Conservation (phyloP, 306 rosid genomes). For the Dryas alaskensis region DNA sequence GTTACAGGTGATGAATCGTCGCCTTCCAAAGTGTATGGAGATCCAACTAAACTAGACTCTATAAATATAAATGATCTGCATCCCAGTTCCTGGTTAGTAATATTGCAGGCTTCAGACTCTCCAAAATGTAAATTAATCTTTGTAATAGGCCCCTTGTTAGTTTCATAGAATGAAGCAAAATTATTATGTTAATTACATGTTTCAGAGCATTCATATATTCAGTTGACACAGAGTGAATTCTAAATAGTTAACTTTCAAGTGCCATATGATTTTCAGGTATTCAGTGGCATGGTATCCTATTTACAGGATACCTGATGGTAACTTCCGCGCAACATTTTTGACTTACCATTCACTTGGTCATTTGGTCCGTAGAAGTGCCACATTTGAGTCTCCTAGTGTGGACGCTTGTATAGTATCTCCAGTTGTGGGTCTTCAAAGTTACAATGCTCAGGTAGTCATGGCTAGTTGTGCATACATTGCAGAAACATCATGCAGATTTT, state of each 20-base stretch:
- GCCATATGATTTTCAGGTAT: slow-evolving; percentile 59
- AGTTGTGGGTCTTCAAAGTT: slow-evolving; percentile 82
- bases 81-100: slow-evolving; percentile 71
- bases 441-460: slow-evolving; percentile 64
- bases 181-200: slow-evolving; percentile 1
- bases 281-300: slow-evolving; percentile 96
- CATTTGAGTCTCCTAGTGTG: slow-evolving; percentile 26
- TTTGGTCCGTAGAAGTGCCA: slow-evolving; percentile 47
- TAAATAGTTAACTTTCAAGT: slow-evolving; percentile 23
- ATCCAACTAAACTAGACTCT: slow-evolving; percentile 58
- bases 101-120: not conserved
- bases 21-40: slow-evolving; percentile 52
- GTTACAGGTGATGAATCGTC: slow-evolving; percentile 41
- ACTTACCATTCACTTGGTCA: slow-evolving; percentile 85
- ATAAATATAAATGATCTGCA: slow-evolving; percentile 62
- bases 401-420: slow-evolving; percentile 59
- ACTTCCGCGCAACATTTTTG: slow-evolving; percentile 76
- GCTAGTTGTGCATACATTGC: not conserved
- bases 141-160: not conserved
- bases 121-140: not conserved
- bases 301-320: slow-evolving; percentile 83
- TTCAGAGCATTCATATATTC: slow-evolving; percentile 4
- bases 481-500: not conserved
- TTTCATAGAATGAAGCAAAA: slow-evolving; percentile 13
- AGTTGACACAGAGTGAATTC: slow-evolving; percentile 17